phyloP scores from a whole-genome alignment of 2,329 filamentous ascomycete genomes.

The Venturia aucupariae region DNA sequence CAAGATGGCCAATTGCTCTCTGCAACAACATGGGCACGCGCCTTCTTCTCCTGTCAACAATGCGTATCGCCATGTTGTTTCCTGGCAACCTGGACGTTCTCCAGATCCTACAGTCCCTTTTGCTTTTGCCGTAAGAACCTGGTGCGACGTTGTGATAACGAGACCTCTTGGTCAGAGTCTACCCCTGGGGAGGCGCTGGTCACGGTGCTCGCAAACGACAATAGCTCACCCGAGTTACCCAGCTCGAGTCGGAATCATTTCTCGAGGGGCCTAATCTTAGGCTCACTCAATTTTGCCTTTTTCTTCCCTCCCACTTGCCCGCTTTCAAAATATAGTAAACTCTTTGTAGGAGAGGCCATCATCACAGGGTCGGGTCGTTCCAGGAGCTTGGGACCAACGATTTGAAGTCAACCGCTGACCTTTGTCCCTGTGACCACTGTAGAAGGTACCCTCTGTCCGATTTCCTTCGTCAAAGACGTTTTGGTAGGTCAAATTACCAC shows the following conservation, averaged over 20 bases:
- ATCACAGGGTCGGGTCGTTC: neutral
- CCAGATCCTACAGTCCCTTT: neutral
- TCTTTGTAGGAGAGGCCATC: neutral
- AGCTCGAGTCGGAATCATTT: neutral
- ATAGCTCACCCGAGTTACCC: neutral
- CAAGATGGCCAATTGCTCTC: neutral
- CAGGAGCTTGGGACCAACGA: neutral
- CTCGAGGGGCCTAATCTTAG: neutral
- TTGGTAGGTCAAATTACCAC: constrained; percentile 50
- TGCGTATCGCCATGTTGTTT: neutral
- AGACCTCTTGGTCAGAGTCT: constrained; percentile 1
- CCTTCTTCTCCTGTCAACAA: neutral
- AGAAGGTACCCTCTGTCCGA: constrained; percentile 78
- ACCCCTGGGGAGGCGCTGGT: constrained; percentile 6
- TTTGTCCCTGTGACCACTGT: constrained; percentile 10
- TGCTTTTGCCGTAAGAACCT: neutral
- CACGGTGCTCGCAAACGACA: neutral
- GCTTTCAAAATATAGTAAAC: neutral
- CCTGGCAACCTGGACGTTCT: neutral
- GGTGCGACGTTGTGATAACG: neutral
- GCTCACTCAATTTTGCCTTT: neutral
- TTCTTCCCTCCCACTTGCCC: neutral
- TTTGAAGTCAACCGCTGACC: neutral
- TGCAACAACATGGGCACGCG: neutral
- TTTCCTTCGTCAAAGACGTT: constrained; percentile 76